Percentiles rank a stretch among this genome's conserved stretches.
Conservation (phyloP, 2,329 filamentous ascomycete genomes). For the Biscogniauxia mediterranea region DNA sequence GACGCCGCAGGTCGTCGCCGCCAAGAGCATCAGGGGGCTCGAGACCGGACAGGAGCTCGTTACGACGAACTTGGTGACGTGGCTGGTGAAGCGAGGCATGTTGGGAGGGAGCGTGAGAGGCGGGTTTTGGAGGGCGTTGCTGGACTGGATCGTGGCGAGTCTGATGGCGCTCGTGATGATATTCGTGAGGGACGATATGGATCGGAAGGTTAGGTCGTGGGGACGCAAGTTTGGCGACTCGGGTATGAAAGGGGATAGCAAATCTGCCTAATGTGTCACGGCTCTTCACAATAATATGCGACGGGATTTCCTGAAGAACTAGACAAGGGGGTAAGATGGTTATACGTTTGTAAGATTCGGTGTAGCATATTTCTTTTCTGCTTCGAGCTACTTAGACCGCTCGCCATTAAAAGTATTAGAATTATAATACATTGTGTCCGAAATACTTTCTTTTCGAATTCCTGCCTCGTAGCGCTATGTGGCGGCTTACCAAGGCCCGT, state of each 20-base stretch:
- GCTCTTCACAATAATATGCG: too few relatives aligned
- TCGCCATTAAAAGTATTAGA: too few relatives aligned
- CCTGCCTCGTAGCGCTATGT: too few relatives aligned
- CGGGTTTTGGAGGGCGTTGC: slow-evolving; percentile 10
- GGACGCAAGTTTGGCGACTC: slow-evolving; percentile 17
- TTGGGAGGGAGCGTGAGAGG: slow-evolving; percentile 21
- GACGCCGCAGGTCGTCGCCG: slow-evolving; percentile 19
- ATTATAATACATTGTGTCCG: too few relatives aligned
- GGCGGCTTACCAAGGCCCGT: too few relatives aligned
- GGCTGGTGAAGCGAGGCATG: slow-evolving; percentile 16
- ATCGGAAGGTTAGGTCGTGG: slow-evolving; percentile 14
- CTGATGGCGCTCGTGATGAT: slow-evolving; percentile 19
- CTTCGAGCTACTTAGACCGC: too few relatives aligned
- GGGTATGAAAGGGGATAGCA: slow-evolving; percentile 10
- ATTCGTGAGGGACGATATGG: slow-evolving; percentile 21
- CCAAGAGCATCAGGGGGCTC: slow-evolving; percentile 24
- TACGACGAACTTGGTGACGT: slow-evolving; percentile 21
- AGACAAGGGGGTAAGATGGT: too few relatives aligned
- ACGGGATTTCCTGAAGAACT: too few relatives aligned
- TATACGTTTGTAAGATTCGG: too few relatives aligned
- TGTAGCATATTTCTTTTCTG: too few relatives aligned
- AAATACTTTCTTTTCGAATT: too few relatives aligned
- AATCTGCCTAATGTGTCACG: neutral
- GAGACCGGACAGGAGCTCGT: slow-evolving; percentile 30
- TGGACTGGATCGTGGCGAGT: slow-evolving; percentile 18